phyloP scores from a whole-genome alignment of 2,329 filamentous ascomycete species.

The Xylogone sp. region DNA sequence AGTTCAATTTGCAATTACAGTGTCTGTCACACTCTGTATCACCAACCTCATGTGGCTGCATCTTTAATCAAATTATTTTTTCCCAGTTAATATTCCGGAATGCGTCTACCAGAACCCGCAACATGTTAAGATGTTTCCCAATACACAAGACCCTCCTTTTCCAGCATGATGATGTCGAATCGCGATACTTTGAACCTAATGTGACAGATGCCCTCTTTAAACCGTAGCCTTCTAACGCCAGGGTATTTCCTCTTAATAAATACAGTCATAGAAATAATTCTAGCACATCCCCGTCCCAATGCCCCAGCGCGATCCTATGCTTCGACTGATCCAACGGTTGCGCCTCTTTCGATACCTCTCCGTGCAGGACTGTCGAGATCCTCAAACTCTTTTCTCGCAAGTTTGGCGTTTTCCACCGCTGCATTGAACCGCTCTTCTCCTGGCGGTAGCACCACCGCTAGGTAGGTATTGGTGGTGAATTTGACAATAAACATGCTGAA shows the following conservation, averaged over 20 bases:
- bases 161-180: too few species aligned
- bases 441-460: conserved; percentile 86
- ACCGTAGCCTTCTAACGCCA: neutral
- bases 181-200: too few species aligned
- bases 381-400: conserved; percentile 78
- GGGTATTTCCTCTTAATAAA: neutral
- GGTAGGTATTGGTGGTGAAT: conserved; percentile 96
- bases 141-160: too few species aligned
- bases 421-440: conserved; percentile 90
- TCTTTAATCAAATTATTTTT: too few species aligned
- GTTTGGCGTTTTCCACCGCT: conserved; percentile 83
- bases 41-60: too few species aligned
- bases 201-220: too few species aligned
- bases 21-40: too few species aligned
- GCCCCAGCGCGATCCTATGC: neutral
- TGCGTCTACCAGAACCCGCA: too few species aligned
- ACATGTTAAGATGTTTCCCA: too few species aligned
- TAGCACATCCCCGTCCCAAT: neutral
- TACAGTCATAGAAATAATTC: neutral
- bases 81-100: too few species aligned
- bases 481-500: conserved; percentile 96
- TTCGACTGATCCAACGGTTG: neutral
- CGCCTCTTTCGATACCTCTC: conserved; percentile 19
- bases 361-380: conserved; percentile 53
- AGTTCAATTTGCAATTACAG: too few species aligned